These are phyloP conservation scores for Ceratorhiza oryzae-sativae DNA, from an alignment of 1,284 basidiomycete species.

Conservation along the genomic window DNA sequence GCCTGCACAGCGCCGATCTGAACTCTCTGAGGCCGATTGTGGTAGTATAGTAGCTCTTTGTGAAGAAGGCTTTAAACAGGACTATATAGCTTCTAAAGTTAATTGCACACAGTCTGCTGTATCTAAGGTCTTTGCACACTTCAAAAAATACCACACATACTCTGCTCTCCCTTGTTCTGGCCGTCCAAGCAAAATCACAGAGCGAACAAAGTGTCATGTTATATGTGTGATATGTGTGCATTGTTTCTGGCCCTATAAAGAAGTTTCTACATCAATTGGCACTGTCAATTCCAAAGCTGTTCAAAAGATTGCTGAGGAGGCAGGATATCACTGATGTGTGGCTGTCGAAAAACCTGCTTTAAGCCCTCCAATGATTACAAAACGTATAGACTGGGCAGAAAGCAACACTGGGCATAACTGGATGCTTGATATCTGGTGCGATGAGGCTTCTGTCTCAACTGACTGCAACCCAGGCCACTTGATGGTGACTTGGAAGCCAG, in stretches of 20 bases:
- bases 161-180: background rate
- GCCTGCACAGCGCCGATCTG: background rate
- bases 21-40: background rate
- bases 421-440: background rate
- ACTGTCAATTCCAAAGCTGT: background rate
- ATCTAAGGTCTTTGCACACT: background rate
- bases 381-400: background rate
- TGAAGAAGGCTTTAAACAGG: background rate
- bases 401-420: background rate
- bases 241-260: background rate
- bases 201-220: background rate
- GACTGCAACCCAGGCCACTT: background rate
- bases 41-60: conserved; percentile 7
- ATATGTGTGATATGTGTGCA: background rate
- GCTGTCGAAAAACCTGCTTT: conserved; percentile 1
- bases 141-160: background rate
- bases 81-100: background rate
- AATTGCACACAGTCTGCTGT: background rate
- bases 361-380: background rate
- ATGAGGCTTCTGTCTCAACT: background rate
- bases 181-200: background rate
- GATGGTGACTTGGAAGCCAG: conserved; percentile 5
- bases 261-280: background rate
- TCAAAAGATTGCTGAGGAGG: background rate
- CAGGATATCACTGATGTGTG: background rate